Evolutionary conservation across 2,329 filamentous ascomycete genomes (phyloP).

Genomic region (Reticulascus tulasneorum): DNA sequence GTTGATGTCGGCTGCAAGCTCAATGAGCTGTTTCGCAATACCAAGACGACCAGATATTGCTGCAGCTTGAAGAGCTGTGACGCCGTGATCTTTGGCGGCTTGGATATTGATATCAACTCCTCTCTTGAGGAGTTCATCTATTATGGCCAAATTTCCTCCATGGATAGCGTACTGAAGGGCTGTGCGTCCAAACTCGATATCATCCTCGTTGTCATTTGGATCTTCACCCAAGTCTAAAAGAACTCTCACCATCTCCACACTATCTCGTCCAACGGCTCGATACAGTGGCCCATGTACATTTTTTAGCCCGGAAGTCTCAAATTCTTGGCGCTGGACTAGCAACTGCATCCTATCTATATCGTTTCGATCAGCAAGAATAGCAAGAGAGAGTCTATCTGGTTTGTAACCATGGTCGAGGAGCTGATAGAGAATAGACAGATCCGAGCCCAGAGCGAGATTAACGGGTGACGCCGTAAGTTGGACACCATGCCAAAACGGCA

Average conservation of each 20-base stretch:
- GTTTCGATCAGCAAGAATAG: neutral
- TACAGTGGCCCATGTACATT: neutral
- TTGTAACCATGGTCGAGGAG: neutral
- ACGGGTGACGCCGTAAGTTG: neutral
- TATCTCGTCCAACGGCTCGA: accelerated
- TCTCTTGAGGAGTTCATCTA: neutral
- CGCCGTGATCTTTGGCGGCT: accelerated
- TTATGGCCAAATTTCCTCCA: neutral
- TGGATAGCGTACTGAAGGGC: neutral
- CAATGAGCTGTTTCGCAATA: neutral
- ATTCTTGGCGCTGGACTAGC: neutral
- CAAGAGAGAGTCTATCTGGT: neutral
- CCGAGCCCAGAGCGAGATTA: neutral
- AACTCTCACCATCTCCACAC: neutral
- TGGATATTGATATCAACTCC: neutral
- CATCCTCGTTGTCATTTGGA: neutral
- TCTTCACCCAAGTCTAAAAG: neutral
- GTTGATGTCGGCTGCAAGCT: neutral
- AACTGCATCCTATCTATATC: neutral
- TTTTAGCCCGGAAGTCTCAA: accelerated
- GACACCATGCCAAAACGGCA: neutral
- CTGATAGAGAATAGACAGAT: neutral
- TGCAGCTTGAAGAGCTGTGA: slow-evolving; percentile 1
- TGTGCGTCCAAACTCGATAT: neutral
- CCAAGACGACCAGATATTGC: neutral